Conservation (phyloP, 345 rosid genomes). For the Arabidopsis thaliana region DNA sequence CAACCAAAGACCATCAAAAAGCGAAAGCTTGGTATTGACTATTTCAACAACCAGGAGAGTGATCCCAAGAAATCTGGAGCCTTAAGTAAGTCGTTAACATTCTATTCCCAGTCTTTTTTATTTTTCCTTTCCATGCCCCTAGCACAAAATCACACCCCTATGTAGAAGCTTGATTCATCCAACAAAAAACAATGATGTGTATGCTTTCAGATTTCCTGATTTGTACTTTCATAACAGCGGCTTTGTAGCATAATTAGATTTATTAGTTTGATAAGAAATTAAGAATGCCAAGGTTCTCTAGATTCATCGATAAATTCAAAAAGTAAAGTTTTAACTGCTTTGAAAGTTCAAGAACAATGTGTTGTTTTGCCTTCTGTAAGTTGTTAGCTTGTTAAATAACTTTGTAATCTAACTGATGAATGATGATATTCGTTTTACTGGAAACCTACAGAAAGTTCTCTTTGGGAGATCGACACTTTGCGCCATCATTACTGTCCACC, state of each 20-base stretch:
- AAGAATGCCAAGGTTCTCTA: not conserved
- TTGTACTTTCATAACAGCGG: not conserved
- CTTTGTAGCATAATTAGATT: not conserved
- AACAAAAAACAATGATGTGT: not conserved
- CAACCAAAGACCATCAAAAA: slow-evolving; percentile 44
- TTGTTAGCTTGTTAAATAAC: not conserved
- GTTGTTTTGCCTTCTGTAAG: not conserved
- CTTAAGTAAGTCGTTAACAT: slow-evolving; percentile 58
- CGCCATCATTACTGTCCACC: slow-evolving; percentile 95
- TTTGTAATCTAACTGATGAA: not conserved
- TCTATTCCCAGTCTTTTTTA: not conserved
- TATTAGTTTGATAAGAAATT: not conserved
- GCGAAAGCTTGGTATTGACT: slow-evolving; percentile 66
- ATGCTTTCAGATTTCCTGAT: not conserved
- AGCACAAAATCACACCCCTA: not conserved
- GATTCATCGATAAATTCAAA: not conserved
- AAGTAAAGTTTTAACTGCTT: not conserved
- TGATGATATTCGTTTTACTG: not conserved
- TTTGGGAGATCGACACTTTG: slow-evolving; percentile 89
- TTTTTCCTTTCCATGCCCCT: not conserved
- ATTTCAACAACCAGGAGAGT: slow-evolving; percentile 63
- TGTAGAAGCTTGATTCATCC: slow-evolving; percentile 4
- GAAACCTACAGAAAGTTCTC: slow-evolving; percentile 73
- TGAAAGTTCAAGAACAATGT: not conserved
- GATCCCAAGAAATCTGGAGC: slow-evolving; percentile 79